Evolutionary conservation across 352 stramenopile genomes (phyloP), one percentile per base, ranked within the genome.

Genomic region (Phytophthora fragariaefolia): DNA sequence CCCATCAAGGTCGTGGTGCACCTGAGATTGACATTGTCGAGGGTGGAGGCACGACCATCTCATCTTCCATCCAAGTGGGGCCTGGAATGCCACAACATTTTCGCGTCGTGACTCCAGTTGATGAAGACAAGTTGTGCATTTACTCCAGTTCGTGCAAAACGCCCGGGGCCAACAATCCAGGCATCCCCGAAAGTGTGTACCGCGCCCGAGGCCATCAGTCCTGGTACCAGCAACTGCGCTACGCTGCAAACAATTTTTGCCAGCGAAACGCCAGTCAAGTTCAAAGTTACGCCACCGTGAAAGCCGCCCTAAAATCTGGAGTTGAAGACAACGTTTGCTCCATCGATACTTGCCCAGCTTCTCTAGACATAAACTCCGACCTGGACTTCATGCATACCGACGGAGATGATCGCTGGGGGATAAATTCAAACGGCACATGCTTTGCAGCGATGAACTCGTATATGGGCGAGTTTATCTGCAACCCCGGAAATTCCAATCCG

Each of bases 21-120:
- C 95, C 95, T 6, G 95, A 98, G 68, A 98, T 98, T 63, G 95
- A 98, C 65, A 85, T 98, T 23, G 73, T 98, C 22, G 95, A 96
- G 97, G 83, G 89, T 76, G 74, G 79, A 15, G 76, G 91, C 36
- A 84, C 71, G 0, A 73, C 79, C 13, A 87, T 97, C 58, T 97
- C 90, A 24, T 93, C 74, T 1, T 85, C 76, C 4, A 77, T 89
- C 18, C 80, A 89, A 60, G 72, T 97, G 20, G 74, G 72, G n/a
- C 83, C 83, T 8, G 86, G 82, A 1, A 84, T 85, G 69, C 82
- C 80, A 4, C n/a, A 56, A 12, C 54, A 85, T 7, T 83, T 83
- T 12, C 82, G 83, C 13, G 65, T 80, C 4, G 71, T 90, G 0
- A 30, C 57, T 12, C 66, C 79, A 38, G 18, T 51, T 0, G 50